These are phyloP conservation scores for Tripterygium wilfordii DNA, from an alignment of 177 flowering plant genomes.

Conservation along the genomic window DNA sequence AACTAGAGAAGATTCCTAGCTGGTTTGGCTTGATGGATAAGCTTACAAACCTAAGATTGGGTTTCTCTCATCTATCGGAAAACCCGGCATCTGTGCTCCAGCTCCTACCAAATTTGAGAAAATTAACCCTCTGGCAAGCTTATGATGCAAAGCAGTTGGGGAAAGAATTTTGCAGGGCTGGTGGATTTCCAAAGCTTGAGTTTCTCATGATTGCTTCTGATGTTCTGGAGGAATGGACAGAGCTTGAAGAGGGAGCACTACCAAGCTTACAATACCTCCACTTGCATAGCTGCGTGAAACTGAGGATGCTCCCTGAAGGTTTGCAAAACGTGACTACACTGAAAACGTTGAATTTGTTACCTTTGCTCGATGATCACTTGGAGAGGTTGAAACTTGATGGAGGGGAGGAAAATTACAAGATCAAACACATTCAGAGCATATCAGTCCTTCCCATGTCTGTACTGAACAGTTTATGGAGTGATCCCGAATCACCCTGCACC, in stretches of 20 bases:
- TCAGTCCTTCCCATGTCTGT: conserved; percentile 5
- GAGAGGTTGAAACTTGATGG: conserved; percentile 19
- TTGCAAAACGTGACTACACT: conserved; percentile 15
- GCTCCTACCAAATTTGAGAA: conserved; percentile 15
- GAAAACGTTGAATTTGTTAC: conserved; percentile 9
- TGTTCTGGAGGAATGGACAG: conserved; percentile 16
- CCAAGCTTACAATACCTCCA: conserved; percentile 16
- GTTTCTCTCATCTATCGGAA: conserved; percentile 13
- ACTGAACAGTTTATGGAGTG: neutral
- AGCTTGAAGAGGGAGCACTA: conserved; percentile 17
- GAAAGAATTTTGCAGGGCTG: conserved; percentile 16
- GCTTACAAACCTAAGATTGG: conserved; percentile 13
- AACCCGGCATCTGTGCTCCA: conserved; percentile 11
- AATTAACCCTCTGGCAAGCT: conserved; percentile 16
- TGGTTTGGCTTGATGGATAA: conserved; percentile 14
- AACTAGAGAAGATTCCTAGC: conserved; percentile 7
- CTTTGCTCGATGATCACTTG: conserved; percentile 16
- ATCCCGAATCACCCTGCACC: too few relatives aligned
- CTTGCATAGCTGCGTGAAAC: conserved; percentile 5
- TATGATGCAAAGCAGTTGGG: conserved; percentile 12
- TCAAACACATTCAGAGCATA: conserved; percentile 11
- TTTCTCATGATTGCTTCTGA: conserved; percentile 11
- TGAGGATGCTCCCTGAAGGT: conserved; percentile 15
- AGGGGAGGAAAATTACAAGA: conserved; percentile 14
- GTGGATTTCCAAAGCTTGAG: conserved; percentile 17